Percentiles rank a stretch among this genome's conserved stretches.
These are phyloP conservation scores for Sclerotinia sclerotiorum DNA, from an alignment of 2,329 filamentous ascomycete genomes.

Conservation along the genomic window DNA sequence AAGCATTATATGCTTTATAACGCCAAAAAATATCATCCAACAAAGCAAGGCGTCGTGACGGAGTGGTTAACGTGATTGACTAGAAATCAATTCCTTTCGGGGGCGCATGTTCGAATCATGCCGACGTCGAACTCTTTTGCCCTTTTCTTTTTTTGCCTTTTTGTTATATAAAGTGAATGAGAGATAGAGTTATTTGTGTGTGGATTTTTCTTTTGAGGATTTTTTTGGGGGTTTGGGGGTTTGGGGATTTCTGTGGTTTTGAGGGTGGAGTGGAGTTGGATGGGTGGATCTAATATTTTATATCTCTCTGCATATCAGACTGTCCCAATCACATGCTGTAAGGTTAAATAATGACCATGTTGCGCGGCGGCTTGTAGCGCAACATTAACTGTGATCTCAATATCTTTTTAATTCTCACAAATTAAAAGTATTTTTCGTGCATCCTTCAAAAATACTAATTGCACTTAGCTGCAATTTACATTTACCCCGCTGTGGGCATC, in stretches of 20 bases:
- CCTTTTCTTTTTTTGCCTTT: background rate
- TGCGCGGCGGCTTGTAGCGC: background rate
- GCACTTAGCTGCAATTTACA: background rate
- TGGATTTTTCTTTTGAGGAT: background rate
- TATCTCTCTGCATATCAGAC: background rate
- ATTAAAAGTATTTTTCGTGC: background rate
- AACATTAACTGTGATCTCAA: background rate
- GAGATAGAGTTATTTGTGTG: no score
- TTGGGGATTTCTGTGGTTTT: background rate
- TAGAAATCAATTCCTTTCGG: constrained; percentile 18
- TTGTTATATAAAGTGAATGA: no score
- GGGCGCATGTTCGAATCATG: constrained; percentile 21
- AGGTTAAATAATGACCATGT: background rate
- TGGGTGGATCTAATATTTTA: constrained; percentile 4
- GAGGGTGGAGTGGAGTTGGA: background rate
- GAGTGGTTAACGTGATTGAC: constrained; percentile 18
- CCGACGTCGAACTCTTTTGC: background rate
- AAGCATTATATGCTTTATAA: no score
- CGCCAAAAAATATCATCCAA: no score
- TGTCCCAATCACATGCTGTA: background rate
- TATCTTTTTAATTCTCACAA: background rate
- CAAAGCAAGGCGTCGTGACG: constrained; percentile 2
- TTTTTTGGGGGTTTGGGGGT: no score
- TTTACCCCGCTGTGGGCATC: background rate
- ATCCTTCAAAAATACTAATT: background rate